Evolutionary conservation across 2,329 filamentous ascomycete genomes (phyloP).

Genomic region (Phaeosphaeriaceae sp.): DNA sequence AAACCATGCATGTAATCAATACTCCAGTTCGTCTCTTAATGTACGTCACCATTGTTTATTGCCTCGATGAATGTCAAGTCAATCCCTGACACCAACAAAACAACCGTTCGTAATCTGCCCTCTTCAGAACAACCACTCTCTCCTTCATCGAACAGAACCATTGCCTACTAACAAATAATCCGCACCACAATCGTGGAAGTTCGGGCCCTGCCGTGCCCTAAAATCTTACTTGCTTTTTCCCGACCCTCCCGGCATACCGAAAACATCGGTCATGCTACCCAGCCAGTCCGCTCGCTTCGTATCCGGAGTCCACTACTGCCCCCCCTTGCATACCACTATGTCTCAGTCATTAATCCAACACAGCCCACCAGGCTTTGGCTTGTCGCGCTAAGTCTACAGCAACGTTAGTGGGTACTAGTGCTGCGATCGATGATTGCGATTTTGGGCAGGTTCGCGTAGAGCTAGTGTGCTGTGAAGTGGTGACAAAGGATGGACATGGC

Average conservation of each 20-base stretch:
- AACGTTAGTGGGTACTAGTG: conserved; percentile 15
- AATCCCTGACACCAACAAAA: too few relatives aligned
- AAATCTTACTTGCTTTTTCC: not conserved
- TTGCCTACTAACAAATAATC: not conserved
- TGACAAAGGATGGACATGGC: not conserved
- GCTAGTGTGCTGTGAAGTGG: not conserved
- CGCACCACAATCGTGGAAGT: not conserved
- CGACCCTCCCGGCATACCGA: not conserved
- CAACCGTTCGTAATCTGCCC: too few relatives aligned
- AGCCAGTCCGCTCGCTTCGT: not conserved
- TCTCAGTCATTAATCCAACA: not conserved
- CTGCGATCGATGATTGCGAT: conserved; percentile 15
- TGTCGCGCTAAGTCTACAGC: not conserved
- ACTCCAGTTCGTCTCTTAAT: too few relatives aligned
- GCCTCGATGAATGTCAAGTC: too few relatives aligned
- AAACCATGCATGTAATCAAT: too few relatives aligned
- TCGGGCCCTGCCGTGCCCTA: not conserved
- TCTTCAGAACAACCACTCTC: too few relatives aligned
- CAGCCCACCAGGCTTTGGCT: not conserved
- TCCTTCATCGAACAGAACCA: not conserved
- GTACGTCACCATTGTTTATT: too few relatives aligned
- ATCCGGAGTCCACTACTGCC: not conserved
- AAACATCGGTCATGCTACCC: not conserved
- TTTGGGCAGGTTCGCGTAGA: conserved; percentile 7
- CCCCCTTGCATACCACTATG: not conserved